These are phyloP conservation scores for Adansonia grandidieri DNA, from an alignment of 441 rosid genomes.

Conservation along the genomic window DNA sequence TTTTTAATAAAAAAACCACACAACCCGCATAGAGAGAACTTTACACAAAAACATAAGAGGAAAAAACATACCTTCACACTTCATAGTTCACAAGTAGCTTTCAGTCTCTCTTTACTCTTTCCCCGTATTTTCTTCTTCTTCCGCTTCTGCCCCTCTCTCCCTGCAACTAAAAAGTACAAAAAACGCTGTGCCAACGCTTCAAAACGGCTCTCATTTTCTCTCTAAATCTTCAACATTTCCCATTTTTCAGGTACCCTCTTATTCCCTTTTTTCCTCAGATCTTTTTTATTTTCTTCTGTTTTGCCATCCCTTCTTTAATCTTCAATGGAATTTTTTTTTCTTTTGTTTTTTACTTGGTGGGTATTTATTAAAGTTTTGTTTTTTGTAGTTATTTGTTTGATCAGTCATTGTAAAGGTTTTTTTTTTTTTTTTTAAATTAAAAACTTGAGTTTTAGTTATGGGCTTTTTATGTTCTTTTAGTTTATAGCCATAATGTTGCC, in stretches of 20 bases:
- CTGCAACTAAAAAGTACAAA: slow-evolving; percentile 11
- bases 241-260: slow-evolving; percentile 31
- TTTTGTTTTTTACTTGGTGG: slow-evolving; percentile 2
- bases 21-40: slow-evolving; percentile 10
- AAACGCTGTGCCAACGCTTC: slow-evolving; percentile 27
- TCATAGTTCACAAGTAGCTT: slow-evolving; percentile 31
- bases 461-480: neutral
- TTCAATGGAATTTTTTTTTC: neutral
- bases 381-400: slow-evolving; percentile 24
- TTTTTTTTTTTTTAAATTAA: slow-evolving; percentile 17
- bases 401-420: slow-evolving; percentile 23
- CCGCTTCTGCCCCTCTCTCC: slow-evolving; percentile 3
- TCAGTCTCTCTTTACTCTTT: slow-evolving; percentile 7
- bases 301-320: slow-evolving; percentile 16
- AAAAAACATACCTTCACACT: neutral
- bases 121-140: neutral
- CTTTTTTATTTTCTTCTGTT: neutral
- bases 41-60: neutral
- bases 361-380: neutral
- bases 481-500: slow-evolving; percentile 24
- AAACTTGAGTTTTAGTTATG: neutral
- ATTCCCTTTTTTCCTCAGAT: slow-evolving; percentile 23
- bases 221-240: slow-evolving; percentile 31
- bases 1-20: neutral
- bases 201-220: neutral